phyloP scores from a whole-genome alignment of 73 alveolate species.

The Durusdinium trenchii region DNA sequence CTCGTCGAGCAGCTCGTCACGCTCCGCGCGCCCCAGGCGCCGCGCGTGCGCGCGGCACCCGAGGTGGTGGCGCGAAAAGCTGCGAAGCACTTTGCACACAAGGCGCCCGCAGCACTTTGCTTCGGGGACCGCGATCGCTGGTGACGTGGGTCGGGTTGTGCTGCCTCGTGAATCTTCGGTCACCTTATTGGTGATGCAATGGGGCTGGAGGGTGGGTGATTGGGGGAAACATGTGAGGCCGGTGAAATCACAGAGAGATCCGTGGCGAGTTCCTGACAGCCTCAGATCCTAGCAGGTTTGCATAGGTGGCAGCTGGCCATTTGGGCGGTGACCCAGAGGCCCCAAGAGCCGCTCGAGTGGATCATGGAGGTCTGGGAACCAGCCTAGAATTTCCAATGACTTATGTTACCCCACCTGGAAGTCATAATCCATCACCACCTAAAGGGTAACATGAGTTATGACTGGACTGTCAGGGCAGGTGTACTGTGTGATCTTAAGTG shows the following conservation, averaged over 20 bases:
- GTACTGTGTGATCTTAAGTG: too few species aligned
- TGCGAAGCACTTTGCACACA: conserved; percentile 64
- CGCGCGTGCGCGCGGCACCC: conserved; percentile 73
- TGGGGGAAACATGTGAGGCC: neutral
- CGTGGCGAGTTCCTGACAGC: neutral
- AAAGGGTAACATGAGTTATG: too few species aligned
- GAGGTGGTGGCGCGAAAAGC: conserved; percentile 46
- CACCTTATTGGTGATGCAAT: neutral
- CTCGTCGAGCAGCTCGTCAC: conserved; percentile 75
- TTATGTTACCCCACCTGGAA: too few species aligned
- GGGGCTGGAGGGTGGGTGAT: neutral
- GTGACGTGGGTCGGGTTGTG: neutral
- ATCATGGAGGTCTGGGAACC: too few species aligned
- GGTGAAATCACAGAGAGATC: neutral
- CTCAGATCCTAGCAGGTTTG: too few species aligned
- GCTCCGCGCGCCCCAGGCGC: conserved; percentile 31
- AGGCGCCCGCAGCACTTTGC: neutral
- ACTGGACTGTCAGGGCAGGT: too few species aligned
- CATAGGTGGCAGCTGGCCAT: too few species aligned
- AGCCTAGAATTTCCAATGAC: too few species aligned
- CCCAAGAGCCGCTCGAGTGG: too few species aligned
- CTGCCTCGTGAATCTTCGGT: neutral
- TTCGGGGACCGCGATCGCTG: neutral
- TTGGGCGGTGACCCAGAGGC: too few species aligned
- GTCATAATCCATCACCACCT: too few species aligned